A percentile compares a stretch with the other conserved stretches of the same genome.
phyloP scores from a whole-genome alignment of 176 grass and related monocot genomes.

The Aegilops umbellulata region DNA sequence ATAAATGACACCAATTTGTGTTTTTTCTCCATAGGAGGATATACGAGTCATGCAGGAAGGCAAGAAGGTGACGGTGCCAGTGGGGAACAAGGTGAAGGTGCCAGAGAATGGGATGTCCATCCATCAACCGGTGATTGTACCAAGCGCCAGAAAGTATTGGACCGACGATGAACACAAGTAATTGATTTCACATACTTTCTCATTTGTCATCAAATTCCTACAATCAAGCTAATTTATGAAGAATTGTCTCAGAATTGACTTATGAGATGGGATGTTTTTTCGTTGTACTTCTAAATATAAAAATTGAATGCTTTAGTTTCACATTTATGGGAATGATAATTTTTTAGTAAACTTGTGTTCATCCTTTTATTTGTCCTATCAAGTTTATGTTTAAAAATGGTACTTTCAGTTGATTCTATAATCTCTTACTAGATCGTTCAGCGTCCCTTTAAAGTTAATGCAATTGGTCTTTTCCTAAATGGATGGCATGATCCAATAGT shows the following conservation, averaged over 20 bases:
- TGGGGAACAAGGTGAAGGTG: background rate
- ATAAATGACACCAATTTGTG: no score
- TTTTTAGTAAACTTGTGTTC: background rate
- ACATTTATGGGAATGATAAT: background rate
- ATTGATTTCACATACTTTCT: background rate
- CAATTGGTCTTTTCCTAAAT: background rate
- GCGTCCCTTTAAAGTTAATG: background rate
- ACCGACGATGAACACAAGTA: slow-evolving; percentile 17
- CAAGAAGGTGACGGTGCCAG: no score
- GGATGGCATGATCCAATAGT: no score
- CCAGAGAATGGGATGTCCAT: background rate
- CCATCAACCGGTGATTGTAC: no score
- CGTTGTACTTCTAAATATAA: background rate
- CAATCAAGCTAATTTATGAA: background rate
- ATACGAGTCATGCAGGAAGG: background rate
- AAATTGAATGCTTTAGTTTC: no score
- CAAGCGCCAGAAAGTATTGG: slow-evolving; percentile 5
- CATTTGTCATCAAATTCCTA: background rate
- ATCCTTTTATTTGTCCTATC: background rate
- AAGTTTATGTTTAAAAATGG: background rate
- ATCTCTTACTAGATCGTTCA: no score
- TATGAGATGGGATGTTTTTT: background rate
- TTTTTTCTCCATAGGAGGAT: background rate
- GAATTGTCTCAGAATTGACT: background rate
- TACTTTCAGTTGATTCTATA: background rate